phyloP scores from a whole-genome alignment of 768 basidiomycete species.

The Suillus americanus region DNA sequence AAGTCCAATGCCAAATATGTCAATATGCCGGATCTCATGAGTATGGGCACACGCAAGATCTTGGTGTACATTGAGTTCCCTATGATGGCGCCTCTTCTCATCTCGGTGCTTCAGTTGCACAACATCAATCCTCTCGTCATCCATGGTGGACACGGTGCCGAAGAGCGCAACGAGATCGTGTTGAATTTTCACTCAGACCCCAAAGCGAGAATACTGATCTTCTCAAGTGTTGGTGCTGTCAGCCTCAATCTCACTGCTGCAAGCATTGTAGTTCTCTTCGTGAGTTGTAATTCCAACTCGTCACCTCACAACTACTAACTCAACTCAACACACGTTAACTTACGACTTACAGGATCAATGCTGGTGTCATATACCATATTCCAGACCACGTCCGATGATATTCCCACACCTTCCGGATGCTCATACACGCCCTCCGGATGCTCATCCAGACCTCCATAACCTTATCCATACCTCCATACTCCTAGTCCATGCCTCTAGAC shows the following conservation, averaged over 20 bases:
- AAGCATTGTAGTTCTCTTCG: conserved; percentile 22
- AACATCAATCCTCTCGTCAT: not conserved
- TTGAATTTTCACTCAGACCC: not conserved
- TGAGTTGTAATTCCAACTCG: conserved; percentile 11
- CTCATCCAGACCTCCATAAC: no score
- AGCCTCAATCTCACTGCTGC: conserved; percentile 26
- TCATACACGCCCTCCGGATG: no score
- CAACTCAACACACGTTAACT: no score
- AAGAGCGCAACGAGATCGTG: not conserved
- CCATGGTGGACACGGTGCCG: not conserved
- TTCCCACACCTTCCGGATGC: no score
- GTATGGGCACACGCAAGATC: not conserved
- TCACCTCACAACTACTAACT: no score
- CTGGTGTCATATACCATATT: no score
- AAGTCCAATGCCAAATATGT: not conserved
- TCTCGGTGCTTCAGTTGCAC: not conserved
- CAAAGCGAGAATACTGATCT: conserved; percentile 14
- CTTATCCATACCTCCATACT: no score
- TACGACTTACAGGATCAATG: no score
- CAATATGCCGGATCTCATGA: not conserved
- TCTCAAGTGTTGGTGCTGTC: conserved; percentile 23
- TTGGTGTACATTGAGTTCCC: not conserved
- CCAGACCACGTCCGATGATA: no score
- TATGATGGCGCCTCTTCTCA: not conserved
- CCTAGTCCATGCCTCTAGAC: no score